Base-by-base conservation (phyloP, 148 eudicot genomes). In the Talinum fruticosum region DNA sequence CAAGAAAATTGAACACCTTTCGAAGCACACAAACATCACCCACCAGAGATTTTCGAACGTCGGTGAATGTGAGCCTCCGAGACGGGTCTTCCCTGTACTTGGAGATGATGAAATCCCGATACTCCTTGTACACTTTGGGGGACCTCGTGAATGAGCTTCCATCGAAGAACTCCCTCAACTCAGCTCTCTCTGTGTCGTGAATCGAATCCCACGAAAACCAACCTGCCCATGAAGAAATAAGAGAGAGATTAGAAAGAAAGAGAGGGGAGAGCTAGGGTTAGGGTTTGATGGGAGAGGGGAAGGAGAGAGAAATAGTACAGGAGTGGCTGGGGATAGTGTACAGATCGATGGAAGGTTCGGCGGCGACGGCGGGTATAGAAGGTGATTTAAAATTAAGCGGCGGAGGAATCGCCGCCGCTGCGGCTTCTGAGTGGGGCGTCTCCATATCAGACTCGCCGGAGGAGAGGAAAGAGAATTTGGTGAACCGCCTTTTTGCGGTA, bases 141-240 rank as follows among this genome's bases (percentile, higher is more conserved):
- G 93, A 82, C 32, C 99, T 66, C 0, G 99, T 91, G 79, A 90
- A 84, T 0, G 98, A 93, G 76, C 83, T 83, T 3, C 85, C 92
- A 79, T 93, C 95, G 84, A 96, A 96, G 72, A 96, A 96, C 61
- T 91, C 98, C 15, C 85, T 71, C 10, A 96, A 83, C 6, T 91
- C 88, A 8, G 49, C 10, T 35, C 86, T 81, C 87, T 96, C 99
- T 0, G 85, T 86, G 62, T 96, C 97, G 84, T 96, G 97, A 38
- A 96, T 91, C 33, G 89, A 88, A 23, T 86, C 87, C 99, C 99
- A 96, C 0, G 90, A 81, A 69, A 96, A 96, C 99, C 99, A 96
- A 75, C 92, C 99, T 96, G 82, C 64, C 79, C 72, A 65, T 8
- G 37, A 13, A 66, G 33, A 81, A 18, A 57, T 54, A 54, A 68